Base-by-base conservation (phyloP, 1,139 yeast species). In the Scheffersomyces stambukii region DNA sequence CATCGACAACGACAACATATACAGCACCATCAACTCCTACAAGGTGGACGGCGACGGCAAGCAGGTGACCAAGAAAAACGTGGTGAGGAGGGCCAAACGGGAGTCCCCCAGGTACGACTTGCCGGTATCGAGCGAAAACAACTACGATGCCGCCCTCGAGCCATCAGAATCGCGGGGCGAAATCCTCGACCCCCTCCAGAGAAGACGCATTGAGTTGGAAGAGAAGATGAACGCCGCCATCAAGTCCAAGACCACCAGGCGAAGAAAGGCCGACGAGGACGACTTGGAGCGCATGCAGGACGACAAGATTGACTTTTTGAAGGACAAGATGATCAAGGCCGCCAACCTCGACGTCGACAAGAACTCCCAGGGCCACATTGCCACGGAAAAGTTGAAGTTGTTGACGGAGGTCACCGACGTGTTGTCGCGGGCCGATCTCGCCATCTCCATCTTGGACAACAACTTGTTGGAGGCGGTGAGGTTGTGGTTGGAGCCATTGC, bases 401-500 rank as follows among this genome's bases (percentile, higher is more conserved):
- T 69, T 93, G 47, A 83, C 82, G 19, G 83, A 79, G 45, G 98
- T 91, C 13, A 74, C 73, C 37, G 77, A 75, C 37, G 78, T 85
- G 5, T 63, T 93, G 46, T 70, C 86, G 22, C 82, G 88, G 60
- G 88, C 89, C 3, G 85, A 81, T 53, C 67, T 88, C 46, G 86
- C 96, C 19, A 96, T 89, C 49, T 83, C 96, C 10, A 85, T 93
- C 32, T 70, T 93, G 48, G 99, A 93, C 62, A 93, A 91, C 55
- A 93, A 93, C 56, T 61, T 93, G 47, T 69, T 93, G 41, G 96
- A 91, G 48, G 93, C 96, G 28, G 91, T 93, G 21, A 74, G 97
- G 45, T 80, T 86, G 53, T 93, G 99, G 99, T 70, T 93, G 36
- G 99, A 93, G 55, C 99, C 99, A 23, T 70, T 93, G 44, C 98